Base-by-base conservation (phyloP, 2,329 filamentous ascomycete genomes). In the Coniosporium tulheliwenetii region DNA sequence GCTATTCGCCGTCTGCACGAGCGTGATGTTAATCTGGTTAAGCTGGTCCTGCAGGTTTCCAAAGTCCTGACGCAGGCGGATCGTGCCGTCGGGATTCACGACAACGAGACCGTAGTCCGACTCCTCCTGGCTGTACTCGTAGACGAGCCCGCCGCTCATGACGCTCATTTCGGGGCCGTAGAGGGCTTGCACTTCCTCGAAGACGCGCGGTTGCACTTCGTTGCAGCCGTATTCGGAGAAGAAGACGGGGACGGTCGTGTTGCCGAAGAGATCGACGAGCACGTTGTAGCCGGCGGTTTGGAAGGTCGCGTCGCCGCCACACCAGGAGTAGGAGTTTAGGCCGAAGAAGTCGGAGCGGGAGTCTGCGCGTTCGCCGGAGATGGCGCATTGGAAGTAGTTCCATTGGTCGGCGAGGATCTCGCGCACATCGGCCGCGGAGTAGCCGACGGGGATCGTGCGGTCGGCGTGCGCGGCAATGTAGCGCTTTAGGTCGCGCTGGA, bases 161-260 rank as follows among this genome's bases (percentile, higher is more conserved):
- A 75, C 66, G 13, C 66, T 78, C 80, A 89, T 86, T 47, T 84
- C 51, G 33, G 67, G 52, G 42, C 81, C 71, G 59, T 89, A 89
- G 48, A 91, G 76, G 45, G 77, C 67, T 41, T 66, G 68, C 10
- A 85, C 79, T 61, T 91, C 84, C 48, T 81, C 79, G 64, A 86
- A 91, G 50, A 77, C 61, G 49, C 84, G 80, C 10, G 81, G 78
- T n/a, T 64, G 57, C 10, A 77, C 74, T 32, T 69, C 66, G 65
- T 86, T 89, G 73, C 84, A 89, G 45, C 84, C 84, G 51, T 77
- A 79, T 55, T 91, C 84, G 47, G 79, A 84, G 67, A 84, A 87
- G 70, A 89, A 89, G 51, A 87, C 69, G 30, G 83, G 83, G 32
- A 86, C 71, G 12, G 77, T 73, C 33, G 71, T 73, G 47, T 68